Evolutionary conservation across 345 rosid species (phyloP), one percentile per base, ranked within the genome.

Genomic region (Cardiospermum halicacabum): DNA sequence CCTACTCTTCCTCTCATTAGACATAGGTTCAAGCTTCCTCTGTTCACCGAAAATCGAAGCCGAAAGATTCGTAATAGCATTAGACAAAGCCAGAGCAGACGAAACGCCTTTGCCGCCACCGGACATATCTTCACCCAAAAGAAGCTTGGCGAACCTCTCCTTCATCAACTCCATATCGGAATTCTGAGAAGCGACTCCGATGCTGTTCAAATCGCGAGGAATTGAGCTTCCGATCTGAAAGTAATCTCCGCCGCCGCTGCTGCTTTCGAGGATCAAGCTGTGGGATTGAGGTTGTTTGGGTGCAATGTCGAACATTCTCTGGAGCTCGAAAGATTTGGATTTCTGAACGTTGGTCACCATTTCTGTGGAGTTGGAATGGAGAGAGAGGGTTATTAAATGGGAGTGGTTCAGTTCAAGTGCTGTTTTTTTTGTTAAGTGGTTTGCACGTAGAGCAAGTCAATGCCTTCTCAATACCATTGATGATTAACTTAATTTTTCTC

Each of bases 31-130:
- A 21, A 92, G 39, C 65, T 74, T 85, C 63, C 76, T 73, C 68
- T 82, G 83, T 62, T 89, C 98, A 13, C 96, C 96, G 13, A 92
- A 92, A 68, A 89, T 74, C 6, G 95, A 89, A 51, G 98, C 96
- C 89, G 85, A 86, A 58, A 87, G 85, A 53, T 84, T 87, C 54
- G 93, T 87, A 49, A 87, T 72, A 45, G 89, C 86, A 79, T 87
- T 87, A 31, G 92, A 86, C 76, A 86, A 74, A 62, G 92, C 89
- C 69, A 84, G 43, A 50, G 92, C 92, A 2, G 88, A 87, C 42
- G 88, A 84, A 72, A 82, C 89, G 34, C 93, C 89, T 62, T 84
- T 87, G 26, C 93, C 93, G 10, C 89, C 89, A 2, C 93, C 93
- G 5, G 93, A 87, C 93, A 87, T 87, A 37, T 87, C 93, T 76